Percentiles rank a stretch among this genome's conserved stretches.
Evolutionary conservation across 2,329 filamentous ascomycete species (phyloP).

Genomic region (Beauveria sp.): DNA sequence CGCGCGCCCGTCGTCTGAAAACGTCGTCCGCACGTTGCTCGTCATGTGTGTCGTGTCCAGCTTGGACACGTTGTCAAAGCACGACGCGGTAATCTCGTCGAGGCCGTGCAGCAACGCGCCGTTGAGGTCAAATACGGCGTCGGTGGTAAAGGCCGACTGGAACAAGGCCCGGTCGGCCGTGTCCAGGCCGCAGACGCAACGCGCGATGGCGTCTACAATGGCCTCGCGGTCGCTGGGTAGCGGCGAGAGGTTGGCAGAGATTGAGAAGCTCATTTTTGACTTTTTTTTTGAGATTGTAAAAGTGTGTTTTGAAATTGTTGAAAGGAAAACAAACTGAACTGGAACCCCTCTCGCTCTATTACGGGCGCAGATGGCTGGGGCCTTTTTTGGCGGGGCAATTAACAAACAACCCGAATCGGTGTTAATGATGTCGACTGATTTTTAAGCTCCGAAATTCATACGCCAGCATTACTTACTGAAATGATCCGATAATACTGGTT

Average conservation of each 20-base stretch:
- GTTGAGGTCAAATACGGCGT: constrained; percentile 3
- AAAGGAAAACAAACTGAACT: neutral
- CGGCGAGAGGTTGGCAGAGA: neutral
- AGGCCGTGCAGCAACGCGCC: neutral
- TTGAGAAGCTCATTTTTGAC: neutral
- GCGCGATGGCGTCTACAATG: constrained; percentile 2
- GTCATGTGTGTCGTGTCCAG: constrained; percentile 9
- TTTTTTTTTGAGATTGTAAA: neutral
- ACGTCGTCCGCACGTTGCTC: constrained; percentile 2
- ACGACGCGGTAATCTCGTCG: neutral
- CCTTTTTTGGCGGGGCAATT: no score
- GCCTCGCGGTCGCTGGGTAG: constrained; percentile 9
- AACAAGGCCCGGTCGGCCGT: constrained; percentile 6
- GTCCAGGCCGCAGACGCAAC: constrained; percentile 3
- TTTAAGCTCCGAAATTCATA: no score
- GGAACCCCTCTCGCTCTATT: neutral
- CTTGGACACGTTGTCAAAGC: neutral
- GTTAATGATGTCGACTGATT: no score
- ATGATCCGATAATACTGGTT: no score
- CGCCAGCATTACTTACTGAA: no score
- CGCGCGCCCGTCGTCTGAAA: neutral
- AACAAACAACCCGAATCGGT: no score
- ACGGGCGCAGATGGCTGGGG: no score
- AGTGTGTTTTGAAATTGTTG: neutral
- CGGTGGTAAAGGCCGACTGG: constrained; percentile 4